Evolutionary conservation across 805 yeast genomes (phyloP).

Genomic region (Kodamaea neixiangensis): DNA sequence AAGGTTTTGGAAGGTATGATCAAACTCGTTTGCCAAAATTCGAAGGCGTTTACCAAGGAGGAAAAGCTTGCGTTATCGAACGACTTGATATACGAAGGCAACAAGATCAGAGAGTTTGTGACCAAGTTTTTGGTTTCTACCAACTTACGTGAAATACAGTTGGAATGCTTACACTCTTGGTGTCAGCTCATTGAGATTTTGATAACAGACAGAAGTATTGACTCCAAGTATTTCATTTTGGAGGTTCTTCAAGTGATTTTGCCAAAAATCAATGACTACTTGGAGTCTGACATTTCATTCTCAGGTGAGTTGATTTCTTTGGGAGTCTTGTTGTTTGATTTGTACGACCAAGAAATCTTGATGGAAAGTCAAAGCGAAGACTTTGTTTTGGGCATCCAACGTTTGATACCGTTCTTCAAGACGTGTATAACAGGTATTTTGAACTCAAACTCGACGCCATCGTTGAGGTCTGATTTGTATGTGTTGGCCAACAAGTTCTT

Average conservation of each 20-base stretch:
- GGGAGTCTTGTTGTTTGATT: conserved; percentile 67
- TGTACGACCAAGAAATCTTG: conserved; percentile 46
- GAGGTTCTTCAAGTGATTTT: conserved; percentile 75
- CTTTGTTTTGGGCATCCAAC: conserved; percentile 38
- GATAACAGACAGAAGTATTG: conserved; percentile 60
- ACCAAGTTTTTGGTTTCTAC: conserved; percentile 48
- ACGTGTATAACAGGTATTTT: conserved; percentile 74
- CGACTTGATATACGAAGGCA: conserved; percentile 28
- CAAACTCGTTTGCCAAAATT: conserved; percentile 23
- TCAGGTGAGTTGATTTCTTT: conserved; percentile 78
- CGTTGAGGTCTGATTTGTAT: conserved; percentile 77
- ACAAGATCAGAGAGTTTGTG: conserved; percentile 37
- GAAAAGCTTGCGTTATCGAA: conserved; percentile 23
- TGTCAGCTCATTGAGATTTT: conserved; percentile 73
- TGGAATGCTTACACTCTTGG: conserved; percentile 78
- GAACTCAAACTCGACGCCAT: conserved; percentile 65
- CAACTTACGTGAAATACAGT: conserved; percentile 53
- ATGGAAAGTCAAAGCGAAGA: conserved; percentile 16
- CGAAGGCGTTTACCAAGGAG: conserved; percentile 22
- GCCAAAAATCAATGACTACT: conserved; percentile 75
- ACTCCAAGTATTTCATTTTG: conserved; percentile 58
- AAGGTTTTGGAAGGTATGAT: conserved; percentile 26
- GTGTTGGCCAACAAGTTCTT: conserved; percentile 68
- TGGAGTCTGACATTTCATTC: conserved; percentile 62
- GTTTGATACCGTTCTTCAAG: conserved; percentile 69